phyloP scores from a whole-genome alignment of 2,329 filamentous ascomycete species.

The Diaporthe vaccinii region DNA sequence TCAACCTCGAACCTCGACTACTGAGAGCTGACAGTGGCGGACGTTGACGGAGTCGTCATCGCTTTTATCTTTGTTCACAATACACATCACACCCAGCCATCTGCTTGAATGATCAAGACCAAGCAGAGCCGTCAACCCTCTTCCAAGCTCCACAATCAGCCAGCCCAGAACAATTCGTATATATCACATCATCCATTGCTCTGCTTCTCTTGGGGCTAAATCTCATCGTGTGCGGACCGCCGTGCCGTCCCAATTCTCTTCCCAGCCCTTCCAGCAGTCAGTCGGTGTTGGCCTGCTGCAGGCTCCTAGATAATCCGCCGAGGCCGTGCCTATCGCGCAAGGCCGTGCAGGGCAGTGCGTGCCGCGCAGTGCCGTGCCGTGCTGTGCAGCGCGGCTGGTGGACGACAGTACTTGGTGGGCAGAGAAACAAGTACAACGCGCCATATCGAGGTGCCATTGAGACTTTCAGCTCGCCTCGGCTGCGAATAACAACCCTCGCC shows the following conservation, averaged over 20 bases:
- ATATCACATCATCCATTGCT: neutral
- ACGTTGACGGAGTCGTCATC: neutral
- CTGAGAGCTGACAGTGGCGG: neutral
- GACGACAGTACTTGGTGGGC: neutral
- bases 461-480: neutral
- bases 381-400: neutral
- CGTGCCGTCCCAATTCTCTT: constrained; percentile 7
- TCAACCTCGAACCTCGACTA: neutral
- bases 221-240: constrained; percentile 9
- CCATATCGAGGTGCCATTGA: neutral
- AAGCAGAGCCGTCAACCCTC: neutral
- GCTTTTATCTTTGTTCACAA: neutral
- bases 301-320: constrained; percentile 7
- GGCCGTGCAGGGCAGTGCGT: constrained; percentile 6
- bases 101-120: too few species aligned
- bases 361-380: constrained; percentile 14
- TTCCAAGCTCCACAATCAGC: neutral
- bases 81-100: neutral
- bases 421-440: neutral
- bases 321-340: constrained; percentile 28
- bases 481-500: neutral
- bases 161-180: neutral
- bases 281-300: constrained; percentile 16
- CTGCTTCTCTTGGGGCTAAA: constrained; percentile 2
- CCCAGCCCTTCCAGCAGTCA: neutral